Conservation (phyloP, 345 rosid genomes). For the Citrus medica region DNA sequence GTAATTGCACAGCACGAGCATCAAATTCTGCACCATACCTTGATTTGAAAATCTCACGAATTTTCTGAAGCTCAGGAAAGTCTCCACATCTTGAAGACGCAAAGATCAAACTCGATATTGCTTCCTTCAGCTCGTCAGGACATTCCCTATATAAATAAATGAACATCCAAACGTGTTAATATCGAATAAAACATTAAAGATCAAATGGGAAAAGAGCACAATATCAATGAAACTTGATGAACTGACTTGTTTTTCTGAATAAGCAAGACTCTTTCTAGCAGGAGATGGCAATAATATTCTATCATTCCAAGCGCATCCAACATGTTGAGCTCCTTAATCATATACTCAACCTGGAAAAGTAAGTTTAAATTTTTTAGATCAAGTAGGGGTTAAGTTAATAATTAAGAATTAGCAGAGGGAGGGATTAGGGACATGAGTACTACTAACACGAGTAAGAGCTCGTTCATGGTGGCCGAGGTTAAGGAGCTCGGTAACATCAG, state of each 20-base stretch:
- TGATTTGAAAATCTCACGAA: slow-evolving; percentile 26
- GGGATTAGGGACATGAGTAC: background rate
- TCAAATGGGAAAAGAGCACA: background rate
- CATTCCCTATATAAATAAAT: slow-evolving; percentile 28
- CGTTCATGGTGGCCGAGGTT: slow-evolving; percentile 42
- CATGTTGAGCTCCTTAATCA: slow-evolving; percentile 43
- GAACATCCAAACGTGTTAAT: background rate
- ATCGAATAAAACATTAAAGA: background rate
- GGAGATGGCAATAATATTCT: slow-evolving; percentile 41
- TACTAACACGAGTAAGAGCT: slow-evolving; percentile 43
- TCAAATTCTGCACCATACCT: slow-evolving; percentile 40
- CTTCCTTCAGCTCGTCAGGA: slow-evolving; percentile 53
- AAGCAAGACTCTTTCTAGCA: slow-evolving; percentile 33
- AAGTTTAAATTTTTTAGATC: too few relatives aligned
- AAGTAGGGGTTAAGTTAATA: background rate
- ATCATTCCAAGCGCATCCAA: slow-evolving; percentile 40
- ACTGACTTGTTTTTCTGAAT: slow-evolving; percentile 37
- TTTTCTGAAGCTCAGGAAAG: slow-evolving; percentile 49
- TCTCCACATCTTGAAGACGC: slow-evolving; percentile 58
- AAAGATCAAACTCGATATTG: slow-evolving; percentile 51
- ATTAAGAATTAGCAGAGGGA: background rate
- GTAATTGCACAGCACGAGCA: slow-evolving; percentile 35
- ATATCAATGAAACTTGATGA: background rate
- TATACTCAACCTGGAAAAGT: slow-evolving; percentile 38
- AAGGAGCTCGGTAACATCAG: slow-evolving; percentile 47